Percentiles rank a stretch among this genome's conserved stretches.
These are phyloP conservation scores for Setaria viridis DNA, from an alignment of 202 grass and related monocot species.

Conservation along the genomic window DNA sequence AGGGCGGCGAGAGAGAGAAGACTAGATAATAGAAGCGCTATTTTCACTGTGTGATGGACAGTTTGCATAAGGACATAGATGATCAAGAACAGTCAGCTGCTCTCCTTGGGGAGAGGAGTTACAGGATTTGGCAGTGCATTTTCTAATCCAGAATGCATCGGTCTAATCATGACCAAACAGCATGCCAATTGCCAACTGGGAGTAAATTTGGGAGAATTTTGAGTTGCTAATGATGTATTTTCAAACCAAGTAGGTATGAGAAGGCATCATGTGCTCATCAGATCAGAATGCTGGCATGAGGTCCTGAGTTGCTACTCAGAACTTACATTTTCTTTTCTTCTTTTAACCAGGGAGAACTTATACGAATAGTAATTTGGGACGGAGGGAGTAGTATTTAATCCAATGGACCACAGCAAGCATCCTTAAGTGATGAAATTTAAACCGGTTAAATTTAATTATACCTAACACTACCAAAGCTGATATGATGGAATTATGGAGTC, in stretches of 20 bases:
- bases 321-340: neutral
- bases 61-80: neutral
- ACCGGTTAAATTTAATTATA: neutral
- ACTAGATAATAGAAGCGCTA: neutral
- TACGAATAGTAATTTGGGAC: no score
- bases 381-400: neutral
- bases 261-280: neutral
- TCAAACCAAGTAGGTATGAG: neutral
- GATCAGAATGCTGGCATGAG: neutral
- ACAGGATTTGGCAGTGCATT: slow-evolving; percentile 4
- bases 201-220: neutral
- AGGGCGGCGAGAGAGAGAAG: neutral
- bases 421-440: neutral
- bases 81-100: neutral
- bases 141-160: neutral
- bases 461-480: neutral
- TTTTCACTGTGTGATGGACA: neutral
- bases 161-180: neutral
- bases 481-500: neutral
- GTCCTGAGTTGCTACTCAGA: neutral
- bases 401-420: neutral
- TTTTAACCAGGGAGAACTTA: neutral
- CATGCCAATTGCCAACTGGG: neutral
- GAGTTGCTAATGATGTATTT: neutral
- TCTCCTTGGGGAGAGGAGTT: neutral